Evolutionary conservation across 2,329 filamentous ascomycete species (phyloP).

Genomic region (Gnomoniopsis smithogilvyi): DNA sequence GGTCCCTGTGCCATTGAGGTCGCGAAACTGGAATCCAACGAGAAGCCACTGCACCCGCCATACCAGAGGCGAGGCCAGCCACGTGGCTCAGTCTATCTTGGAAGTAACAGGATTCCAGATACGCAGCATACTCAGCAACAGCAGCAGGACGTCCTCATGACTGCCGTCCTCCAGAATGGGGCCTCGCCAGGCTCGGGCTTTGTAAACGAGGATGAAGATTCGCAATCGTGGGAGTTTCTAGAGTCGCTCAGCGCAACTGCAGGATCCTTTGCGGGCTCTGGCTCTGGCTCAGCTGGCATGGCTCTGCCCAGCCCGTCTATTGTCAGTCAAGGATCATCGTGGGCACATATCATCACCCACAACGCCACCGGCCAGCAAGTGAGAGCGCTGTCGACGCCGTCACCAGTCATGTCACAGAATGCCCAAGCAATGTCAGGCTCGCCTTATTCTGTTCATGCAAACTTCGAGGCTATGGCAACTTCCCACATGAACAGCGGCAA

Average conservation of each 20-base stretch:
- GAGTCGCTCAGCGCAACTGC: conserved; percentile 25
- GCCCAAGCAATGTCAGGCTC: conserved; percentile 5
- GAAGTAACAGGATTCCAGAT: background rate
- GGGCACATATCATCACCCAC: conserved; percentile 40
- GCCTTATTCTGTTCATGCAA: background rate
- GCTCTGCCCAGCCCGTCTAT: conserved; percentile 40
- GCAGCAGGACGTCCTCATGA: conserved; percentile 23
- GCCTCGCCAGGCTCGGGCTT: conserved; percentile 22
- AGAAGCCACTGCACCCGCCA: conserved; percentile 2
- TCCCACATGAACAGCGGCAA: background rate
- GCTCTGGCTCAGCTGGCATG: conserved; percentile 2
- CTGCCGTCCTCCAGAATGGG: conserved; percentile 30
- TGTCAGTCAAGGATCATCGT: conserved; percentile 50
- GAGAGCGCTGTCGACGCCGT: conserved; percentile 10
- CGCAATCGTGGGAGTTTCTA: conserved; percentile 24
- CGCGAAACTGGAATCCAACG: conserved; percentile 4
- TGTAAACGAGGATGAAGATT: conserved; percentile 29
- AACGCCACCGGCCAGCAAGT: conserved; percentile 23
- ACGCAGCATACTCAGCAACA: background rate
- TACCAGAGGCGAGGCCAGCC: background rate
- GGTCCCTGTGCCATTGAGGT: background rate
- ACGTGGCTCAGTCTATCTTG: background rate
- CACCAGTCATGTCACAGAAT: conserved; percentile 38
- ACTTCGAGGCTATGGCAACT: background rate
- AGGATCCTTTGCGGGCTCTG: conserved; percentile 7